phyloP scores from a whole-genome alignment of 441 rosid genomes.

The Syzygium malaccense region DNA sequence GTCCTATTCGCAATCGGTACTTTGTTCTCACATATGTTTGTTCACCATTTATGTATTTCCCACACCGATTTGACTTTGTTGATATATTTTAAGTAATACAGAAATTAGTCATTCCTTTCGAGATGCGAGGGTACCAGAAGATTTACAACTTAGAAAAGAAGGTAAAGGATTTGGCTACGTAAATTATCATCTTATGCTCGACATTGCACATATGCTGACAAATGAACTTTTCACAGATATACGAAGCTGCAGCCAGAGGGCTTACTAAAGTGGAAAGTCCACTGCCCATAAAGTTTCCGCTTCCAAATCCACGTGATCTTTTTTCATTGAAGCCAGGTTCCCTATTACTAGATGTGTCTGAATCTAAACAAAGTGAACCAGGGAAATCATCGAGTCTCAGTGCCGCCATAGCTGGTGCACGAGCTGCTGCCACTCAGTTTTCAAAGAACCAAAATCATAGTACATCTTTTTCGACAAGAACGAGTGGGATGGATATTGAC shows the following conservation, averaged over 20 bases:
- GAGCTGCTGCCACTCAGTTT: slow-evolving; percentile 72
- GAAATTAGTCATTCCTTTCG: slow-evolving; percentile 77
- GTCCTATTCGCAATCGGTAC: neutral
- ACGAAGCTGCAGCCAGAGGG: slow-evolving; percentile 70
- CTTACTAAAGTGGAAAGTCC: slow-evolving; percentile 44
- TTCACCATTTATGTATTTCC: neutral
- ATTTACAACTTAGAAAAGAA: slow-evolving; percentile 89
- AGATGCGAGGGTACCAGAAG: slow-evolving; percentile 81
- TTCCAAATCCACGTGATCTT: slow-evolving; percentile 53
- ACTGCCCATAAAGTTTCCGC: slow-evolving; percentile 51
- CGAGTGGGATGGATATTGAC: slow-evolving; percentile 7
- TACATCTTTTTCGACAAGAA: slow-evolving; percentile 6
- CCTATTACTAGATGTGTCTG: slow-evolving; percentile 11
- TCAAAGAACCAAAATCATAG: slow-evolving; percentile 29
- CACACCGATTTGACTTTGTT: neutral
- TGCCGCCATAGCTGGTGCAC: slow-evolving; percentile 75
- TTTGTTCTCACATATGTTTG: neutral
- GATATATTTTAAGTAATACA: slow-evolving; percentile 6
- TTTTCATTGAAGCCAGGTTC: slow-evolving; percentile 81
- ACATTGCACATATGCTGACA: neutral
- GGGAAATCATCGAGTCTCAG: slow-evolving; percentile 46
- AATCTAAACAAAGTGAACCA: slow-evolving; percentile 18
- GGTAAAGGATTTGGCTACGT: slow-evolving; percentile 25
- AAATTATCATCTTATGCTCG: neutral
- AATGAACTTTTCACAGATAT: slow-evolving; percentile 28